These are phyloP conservation scores for Chrysoporthe cubensis DNA, from an alignment of 2,329 filamentous ascomycete species.

Conservation along the genomic window DNA sequence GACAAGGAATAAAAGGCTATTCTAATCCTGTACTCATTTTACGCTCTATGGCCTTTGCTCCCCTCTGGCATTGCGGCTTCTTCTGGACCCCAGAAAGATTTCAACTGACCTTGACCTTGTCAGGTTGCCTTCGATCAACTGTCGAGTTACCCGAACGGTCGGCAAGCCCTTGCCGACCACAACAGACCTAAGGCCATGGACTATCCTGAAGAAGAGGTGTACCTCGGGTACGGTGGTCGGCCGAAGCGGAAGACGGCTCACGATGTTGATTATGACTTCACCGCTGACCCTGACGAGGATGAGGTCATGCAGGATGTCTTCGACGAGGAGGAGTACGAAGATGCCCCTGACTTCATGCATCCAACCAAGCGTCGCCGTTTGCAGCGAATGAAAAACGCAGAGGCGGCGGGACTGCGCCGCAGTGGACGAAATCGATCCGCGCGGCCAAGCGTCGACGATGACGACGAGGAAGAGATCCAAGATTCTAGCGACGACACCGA, in stretches of 20 bases:
- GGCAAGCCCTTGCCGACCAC: slow-evolving; percentile 32
- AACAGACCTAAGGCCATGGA: slow-evolving; percentile 28
- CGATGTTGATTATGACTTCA: slow-evolving; percentile 38
- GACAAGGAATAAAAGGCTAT: too few relatives aligned
- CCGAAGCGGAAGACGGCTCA: slow-evolving; percentile 32
- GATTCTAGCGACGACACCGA: slow-evolving; percentile 14
- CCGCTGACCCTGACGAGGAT: slow-evolving; percentile 31
- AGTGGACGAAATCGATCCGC: slow-evolving; percentile 5
- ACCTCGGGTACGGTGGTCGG: slow-evolving; percentile 18
- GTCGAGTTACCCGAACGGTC: slow-evolving; percentile 33
- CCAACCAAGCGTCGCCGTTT: slow-evolving; percentile 22
- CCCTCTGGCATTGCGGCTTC: neutral
- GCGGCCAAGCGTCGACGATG: slow-evolving; percentile 9
- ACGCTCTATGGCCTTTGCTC: too few relatives aligned
- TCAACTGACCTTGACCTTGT: slow-evolving; percentile 7
- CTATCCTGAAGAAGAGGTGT: slow-evolving; percentile 18
- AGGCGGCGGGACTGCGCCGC: slow-evolving; percentile 6
- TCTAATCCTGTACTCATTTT: too few relatives aligned
- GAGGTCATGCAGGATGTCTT: slow-evolving; percentile 21
- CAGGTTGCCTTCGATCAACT: slow-evolving; percentile 39
- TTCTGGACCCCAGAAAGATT: too few relatives aligned
- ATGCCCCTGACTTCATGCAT: slow-evolving; percentile 21
- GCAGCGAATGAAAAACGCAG: slow-evolving; percentile 9
- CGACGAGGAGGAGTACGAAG: slow-evolving; percentile 23
- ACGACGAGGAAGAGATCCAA: neutral